Evolutionary conservation across 192 early-diverging fungal species (phyloP).

Genomic region (Coemansia sp.): DNA sequence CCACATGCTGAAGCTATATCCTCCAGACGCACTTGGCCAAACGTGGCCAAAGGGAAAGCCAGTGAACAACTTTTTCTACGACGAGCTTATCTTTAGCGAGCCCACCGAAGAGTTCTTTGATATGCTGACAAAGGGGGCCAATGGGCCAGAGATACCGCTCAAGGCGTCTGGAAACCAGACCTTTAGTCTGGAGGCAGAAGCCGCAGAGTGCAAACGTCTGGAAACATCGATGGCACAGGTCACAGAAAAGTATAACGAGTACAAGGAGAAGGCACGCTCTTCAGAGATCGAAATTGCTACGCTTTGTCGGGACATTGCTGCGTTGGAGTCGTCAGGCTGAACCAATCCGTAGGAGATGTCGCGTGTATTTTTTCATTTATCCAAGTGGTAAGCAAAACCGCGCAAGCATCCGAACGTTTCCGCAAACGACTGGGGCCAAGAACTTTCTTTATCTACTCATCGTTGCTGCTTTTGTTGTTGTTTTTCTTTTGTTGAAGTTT

Average conservation of each 20-base stretch:
- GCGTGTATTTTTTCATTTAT: background rate
- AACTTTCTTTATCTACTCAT: background rate
- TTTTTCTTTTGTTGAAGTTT: background rate
- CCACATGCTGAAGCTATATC: conserved; percentile 91
- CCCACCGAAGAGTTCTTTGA: conserved; percentile 76
- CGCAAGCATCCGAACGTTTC: background rate
- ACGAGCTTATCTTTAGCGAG: conserved; percentile 74
- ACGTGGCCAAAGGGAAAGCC: conserved; percentile 54
- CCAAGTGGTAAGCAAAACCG: background rate
- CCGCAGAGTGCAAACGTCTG: conserved; percentile 67
- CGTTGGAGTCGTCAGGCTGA: conserved; percentile 31
- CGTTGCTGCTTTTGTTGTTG: background rate
- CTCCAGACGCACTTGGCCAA: conserved; percentile 50
- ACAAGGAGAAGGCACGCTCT: conserved; percentile 44
- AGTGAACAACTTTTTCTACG: conserved; percentile 55
- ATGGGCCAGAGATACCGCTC: conserved; percentile 54
- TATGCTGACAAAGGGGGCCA: conserved; percentile 56
- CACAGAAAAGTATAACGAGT: conserved; percentile 57
- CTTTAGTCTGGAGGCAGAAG: conserved; percentile 64
- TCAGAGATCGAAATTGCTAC: conserved; percentile 55
- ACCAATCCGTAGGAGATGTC: background rate
- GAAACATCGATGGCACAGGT: conserved; percentile 64
- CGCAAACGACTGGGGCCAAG: background rate
- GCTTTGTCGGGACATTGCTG: conserved; percentile 53
- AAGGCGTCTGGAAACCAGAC: conserved; percentile 45